Percentiles rank a stretch among this genome's conserved stretches.
These are phyloP conservation scores for Penicillium sp. DNA, from an alignment of 2,329 filamentous ascomycete genomes.

Conservation along the genomic window DNA sequence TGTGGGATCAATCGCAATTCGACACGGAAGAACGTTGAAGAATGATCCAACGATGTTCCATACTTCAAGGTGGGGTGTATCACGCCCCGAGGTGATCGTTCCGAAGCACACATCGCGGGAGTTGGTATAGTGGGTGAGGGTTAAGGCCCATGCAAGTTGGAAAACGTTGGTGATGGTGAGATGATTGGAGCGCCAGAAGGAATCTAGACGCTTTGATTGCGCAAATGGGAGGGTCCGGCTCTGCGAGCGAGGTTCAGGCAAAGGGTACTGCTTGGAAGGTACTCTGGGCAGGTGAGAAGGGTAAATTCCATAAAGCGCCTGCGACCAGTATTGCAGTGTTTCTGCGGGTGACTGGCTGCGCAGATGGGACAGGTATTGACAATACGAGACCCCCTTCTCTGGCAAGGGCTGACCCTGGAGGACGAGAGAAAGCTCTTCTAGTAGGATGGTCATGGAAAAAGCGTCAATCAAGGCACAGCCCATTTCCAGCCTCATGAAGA, in stretches of 20 bases:
- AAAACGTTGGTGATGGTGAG: slow-evolving; percentile 6
- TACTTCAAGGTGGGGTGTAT: neutral
- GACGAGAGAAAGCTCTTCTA: slow-evolving; percentile 1
- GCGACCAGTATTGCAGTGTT: slow-evolving; percentile 4
- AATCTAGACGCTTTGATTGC: neutral
- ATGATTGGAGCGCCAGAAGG: neutral
- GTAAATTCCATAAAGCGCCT: neutral
- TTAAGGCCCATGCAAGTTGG: slow-evolving; percentile 12
- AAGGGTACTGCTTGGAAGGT: neutral
- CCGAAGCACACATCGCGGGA: slow-evolving; percentile 11
- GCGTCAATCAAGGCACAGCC: slow-evolving; percentile 6
- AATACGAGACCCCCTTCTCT: neutral
- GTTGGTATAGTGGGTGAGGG: slow-evolving; percentile 2
- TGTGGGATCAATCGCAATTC: neutral
- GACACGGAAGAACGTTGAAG: slow-evolving; percentile 1
- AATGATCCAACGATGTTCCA: neutral
- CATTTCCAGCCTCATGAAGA: slow-evolving; percentile 1
- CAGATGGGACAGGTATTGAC: neutral
- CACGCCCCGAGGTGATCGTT: slow-evolving; percentile 8
- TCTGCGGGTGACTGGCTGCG: neutral
- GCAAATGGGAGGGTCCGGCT: neutral
- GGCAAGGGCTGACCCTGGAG: neutral
- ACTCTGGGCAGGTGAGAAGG: neutral
- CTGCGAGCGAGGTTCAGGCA: neutral
- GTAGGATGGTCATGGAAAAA: slow-evolving; percentile 3